Evolutionary conservation across 805 yeast genomes (phyloP).

Genomic region (Blastobotrys attinorum): DNA sequence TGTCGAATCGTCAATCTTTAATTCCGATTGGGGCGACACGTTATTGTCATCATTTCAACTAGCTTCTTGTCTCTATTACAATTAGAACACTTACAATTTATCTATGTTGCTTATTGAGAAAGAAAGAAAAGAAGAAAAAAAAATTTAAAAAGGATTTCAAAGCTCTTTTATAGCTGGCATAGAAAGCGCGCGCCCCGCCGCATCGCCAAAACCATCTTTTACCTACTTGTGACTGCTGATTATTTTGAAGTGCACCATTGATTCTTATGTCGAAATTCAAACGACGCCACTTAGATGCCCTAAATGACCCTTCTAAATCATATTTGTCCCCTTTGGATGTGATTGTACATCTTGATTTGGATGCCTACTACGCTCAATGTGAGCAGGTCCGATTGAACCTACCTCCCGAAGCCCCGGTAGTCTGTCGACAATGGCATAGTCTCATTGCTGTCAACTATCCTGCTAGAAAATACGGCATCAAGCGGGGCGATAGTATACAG

Average conservation of each 20-base stretch:
- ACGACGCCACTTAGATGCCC: constrained; percentile 14
- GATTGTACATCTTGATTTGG: constrained; percentile 80
- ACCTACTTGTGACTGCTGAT: neutral
- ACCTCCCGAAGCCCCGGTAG: constrained; percentile 68
- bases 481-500: constrained; percentile 63
- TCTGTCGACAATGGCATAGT: constrained; percentile 88
- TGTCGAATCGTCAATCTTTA: constrained; percentile 1
- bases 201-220: neutral
- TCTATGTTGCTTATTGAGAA: neutral
- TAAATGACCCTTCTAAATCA: constrained; percentile 29
- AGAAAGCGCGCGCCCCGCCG: neutral
- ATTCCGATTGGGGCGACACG: constrained; percentile 1
- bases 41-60: neutral
- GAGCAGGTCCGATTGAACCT: constrained; percentile 71
- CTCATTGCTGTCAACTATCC: constrained; percentile 78
- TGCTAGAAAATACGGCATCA: constrained; percentile 76
- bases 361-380: constrained; percentile 90
- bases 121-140: neutral
- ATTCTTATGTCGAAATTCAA: constrained; percentile 8
- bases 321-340: constrained; percentile 65
- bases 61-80: neutral
- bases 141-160: neutral
- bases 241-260: neutral
- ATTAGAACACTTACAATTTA: neutral
- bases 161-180: neutral